phyloP scores from a whole-genome alignment of 2,329 filamentous ascomycete species.

The Fusarium nelsonii region DNA sequence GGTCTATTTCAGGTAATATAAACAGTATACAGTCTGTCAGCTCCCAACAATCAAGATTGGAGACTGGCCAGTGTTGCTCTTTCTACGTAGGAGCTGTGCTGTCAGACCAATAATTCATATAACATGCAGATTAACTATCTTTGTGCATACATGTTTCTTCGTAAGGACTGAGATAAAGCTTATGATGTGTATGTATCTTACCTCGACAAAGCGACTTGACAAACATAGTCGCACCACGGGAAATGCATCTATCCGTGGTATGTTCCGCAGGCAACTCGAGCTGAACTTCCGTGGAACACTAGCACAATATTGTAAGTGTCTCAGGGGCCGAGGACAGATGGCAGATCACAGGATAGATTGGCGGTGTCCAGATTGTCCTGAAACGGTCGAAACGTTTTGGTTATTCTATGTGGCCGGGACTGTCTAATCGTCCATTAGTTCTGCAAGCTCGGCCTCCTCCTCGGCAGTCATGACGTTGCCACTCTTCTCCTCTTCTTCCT shows the following conservation, averaged over 20 bases:
- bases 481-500: conserved; percentile 58
- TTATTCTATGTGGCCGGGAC: background rate
- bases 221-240: background rate
- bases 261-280: conserved; percentile 24
- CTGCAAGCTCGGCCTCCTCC: conserved; percentile 92
- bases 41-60: background rate
- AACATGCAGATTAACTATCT: background rate
- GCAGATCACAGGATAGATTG: background rate
- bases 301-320: conserved; percentile 8
- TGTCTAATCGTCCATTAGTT: conserved; percentile 80
- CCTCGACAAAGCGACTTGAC: conserved; percentile 4
- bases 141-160: conserved; percentile 6
- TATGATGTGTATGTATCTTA: conserved; percentile 10
- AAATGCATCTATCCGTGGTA: background rate
- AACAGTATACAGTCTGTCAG: background rate
- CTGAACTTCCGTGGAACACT: conserved; percentile 34
- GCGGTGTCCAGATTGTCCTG: background rate
- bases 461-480: conserved; percentile 79
- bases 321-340: background rate
- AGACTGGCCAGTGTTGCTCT: background rate
- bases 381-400: background rate
- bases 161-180: conserved; percentile 26
- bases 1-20: background rate
- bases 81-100: background rate
- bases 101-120: conserved; percentile 17